Conservation (phyloP, 1,139 yeast species). For the Chernovozyma sophiae-reginae region DNA sequence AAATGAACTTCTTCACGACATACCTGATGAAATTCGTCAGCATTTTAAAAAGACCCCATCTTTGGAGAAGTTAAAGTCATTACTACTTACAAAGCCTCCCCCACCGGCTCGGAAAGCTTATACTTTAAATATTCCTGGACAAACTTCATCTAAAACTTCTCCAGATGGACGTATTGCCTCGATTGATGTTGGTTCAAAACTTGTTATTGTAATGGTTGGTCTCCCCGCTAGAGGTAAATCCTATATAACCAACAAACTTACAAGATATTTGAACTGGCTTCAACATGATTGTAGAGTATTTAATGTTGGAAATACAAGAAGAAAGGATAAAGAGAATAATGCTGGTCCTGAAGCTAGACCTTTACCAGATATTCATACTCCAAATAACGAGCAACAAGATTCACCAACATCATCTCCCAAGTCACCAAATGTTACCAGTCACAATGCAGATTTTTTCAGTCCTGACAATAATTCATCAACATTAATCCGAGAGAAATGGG, state of each 20-base stretch:
- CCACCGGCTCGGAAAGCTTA: constrained; percentile 55
- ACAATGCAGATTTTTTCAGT: constrained; percentile 80
- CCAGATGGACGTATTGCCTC: constrained; percentile 82
- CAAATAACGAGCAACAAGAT: constrained; percentile 23
- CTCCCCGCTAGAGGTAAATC: constrained; percentile 92
- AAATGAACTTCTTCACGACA: constrained; percentile 25
- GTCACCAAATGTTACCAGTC: constrained; percentile 27
- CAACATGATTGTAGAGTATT: constrained; percentile 88
- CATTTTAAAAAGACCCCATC: constrained; percentile 40
- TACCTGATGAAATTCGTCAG: constrained; percentile 32
- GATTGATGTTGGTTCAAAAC: constrained; percentile 69
- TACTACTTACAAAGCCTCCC: constrained; percentile 36
- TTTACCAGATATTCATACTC: constrained; percentile 56
- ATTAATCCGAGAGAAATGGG: constrained; percentile 85
- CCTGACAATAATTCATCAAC: constrained; percentile 71
- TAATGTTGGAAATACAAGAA: constrained; percentile 90
- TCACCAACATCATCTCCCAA: constrained; percentile 11
- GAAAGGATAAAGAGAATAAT: constrained; percentile 58
- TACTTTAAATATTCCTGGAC: constrained; percentile 89
- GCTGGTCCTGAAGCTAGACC: constrained; percentile 74
- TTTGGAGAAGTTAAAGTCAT: constrained; percentile 34
- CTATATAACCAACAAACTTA: constrained; percentile 84
- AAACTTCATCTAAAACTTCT: constrained; percentile 74
- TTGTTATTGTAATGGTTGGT: constrained; percentile 94
- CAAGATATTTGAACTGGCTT: constrained; percentile 85